Base-by-base conservation (phyloP, 2,329 filamentous ascomycete genomes). In the Botryosphaeria dothidea region DNA sequence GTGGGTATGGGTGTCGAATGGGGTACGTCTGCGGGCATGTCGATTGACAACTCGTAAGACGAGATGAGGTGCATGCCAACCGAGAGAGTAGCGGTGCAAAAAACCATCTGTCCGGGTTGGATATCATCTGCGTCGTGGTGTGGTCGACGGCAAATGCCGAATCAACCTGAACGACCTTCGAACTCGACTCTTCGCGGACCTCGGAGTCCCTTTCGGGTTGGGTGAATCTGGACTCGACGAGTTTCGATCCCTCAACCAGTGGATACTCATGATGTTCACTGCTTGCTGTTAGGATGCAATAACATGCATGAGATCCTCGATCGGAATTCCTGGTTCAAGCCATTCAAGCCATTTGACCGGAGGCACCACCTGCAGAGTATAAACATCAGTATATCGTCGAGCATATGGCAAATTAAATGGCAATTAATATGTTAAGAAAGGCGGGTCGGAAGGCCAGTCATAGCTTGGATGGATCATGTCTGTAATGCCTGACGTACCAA, bases 401-500 rank as follows among this genome's bases (percentile, higher is more conserved):
- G 19, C 15, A 62, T n/a, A 36, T 46, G 31, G 27, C 25, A 51
- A 17, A 52, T 21, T 56, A 56, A 7, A 23, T 23, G 11, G n/a
- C 21, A 9, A 15, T 56, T 21, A 8, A 13, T 7, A 21, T 19
- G 15, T 25, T 13, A n/a, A n/a, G n/a, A n/a, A n/a, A n/a, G n/a
- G n/a, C n/a, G n/a, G n/a, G n/a, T n/a, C n/a, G n/a, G n/a, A n/a
- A n/a, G n/a, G n/a, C n/a, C n/a, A n/a, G n/a, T n/a, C n/a, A n/a
- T n/a, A n/a, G n/a, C n/a, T n/a, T n/a, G n/a, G n/a, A n/a, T n/a
- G n/a, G n/a, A n/a, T 34, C 31, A 11, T 34, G 7, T 6, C 7
- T 11, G 31, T 6, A 11, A 34, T 19, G 5, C 19, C 3, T 19
- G 4, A 49, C 62, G 13, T 65, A 80, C 78, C 78, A 61, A 89